These are phyloP conservation scores for Avena atlantica DNA, from an alignment of 176 grass and related monocot genomes.

Conservation along the genomic window DNA sequence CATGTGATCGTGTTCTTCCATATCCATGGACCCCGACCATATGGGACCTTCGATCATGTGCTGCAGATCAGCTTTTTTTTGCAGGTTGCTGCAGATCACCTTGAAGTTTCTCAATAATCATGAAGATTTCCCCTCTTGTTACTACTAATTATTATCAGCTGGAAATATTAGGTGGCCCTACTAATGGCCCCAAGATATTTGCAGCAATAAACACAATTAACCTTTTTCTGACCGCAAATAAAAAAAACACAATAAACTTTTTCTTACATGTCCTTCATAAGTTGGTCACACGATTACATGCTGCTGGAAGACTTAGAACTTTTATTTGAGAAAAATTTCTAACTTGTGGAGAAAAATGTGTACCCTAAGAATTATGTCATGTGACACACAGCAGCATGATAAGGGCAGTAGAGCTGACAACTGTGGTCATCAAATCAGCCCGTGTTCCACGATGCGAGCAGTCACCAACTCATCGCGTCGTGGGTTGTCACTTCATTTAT, in stretches of 20 bases:
- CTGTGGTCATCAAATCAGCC: not conserved
- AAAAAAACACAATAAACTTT: not conserved
- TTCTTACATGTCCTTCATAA: not conserved
- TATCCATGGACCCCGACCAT: not conserved
- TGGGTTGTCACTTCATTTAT: constrained; percentile 30
- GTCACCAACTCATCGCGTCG: not conserved
- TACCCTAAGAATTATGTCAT: no score
- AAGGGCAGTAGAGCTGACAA: not conserved
- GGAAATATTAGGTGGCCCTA: constrained; percentile 2
- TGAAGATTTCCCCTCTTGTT: not conserved
- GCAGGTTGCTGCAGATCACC: not conserved
- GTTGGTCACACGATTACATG: not conserved
- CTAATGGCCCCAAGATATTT: no score
- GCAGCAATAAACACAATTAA: not conserved
- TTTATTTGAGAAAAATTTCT: no score
- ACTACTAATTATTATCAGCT: not conserved
- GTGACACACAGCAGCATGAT: not conserved
- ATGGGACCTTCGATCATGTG: not conserved
- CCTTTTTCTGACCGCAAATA: not conserved
- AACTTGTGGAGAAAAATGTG: no score
- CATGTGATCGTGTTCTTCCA: constrained; percentile 10
- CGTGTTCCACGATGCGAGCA: constrained; percentile 43
- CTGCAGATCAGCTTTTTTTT: not conserved
- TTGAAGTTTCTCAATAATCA: not conserved
- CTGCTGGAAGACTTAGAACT: no score